Conservation (phyloP, 768 basidiomycete species). For the Cyathus striatus region DNA sequence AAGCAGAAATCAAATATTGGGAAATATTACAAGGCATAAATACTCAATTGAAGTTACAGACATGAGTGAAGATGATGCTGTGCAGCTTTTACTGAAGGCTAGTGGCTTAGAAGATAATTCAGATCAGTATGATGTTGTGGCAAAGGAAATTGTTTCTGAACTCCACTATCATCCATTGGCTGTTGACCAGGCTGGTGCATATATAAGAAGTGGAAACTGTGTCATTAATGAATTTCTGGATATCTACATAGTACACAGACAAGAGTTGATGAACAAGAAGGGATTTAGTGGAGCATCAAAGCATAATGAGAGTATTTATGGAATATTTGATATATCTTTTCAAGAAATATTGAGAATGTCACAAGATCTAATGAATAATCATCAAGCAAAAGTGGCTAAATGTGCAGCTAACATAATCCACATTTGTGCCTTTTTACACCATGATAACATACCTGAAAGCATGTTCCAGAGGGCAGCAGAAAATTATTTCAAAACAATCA, state of each 20-base stretch:
- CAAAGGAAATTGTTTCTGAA: slow-evolving; percentile 7
- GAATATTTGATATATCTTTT: slow-evolving; percentile 10
- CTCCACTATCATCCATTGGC: slow-evolving; percentile 6
- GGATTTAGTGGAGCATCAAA: slow-evolving; percentile 5
- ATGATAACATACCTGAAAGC: not conserved
- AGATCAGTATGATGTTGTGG: not conserved
- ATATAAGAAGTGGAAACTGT: slow-evolving; percentile 8
- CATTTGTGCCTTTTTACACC: slow-evolving; percentile 3
- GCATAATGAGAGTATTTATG: slow-evolving; percentile 8
- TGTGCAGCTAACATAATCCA: slow-evolving; percentile 8
- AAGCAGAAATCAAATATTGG: slow-evolving; percentile 6
- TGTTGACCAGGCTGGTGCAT: slow-evolving; percentile 14
- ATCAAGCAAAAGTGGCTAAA: slow-evolving; percentile 3
- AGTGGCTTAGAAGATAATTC: not conserved
- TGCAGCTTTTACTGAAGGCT: not conserved
- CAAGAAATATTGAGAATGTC: slow-evolving; percentile 4
- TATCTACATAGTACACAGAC: slow-evolving; percentile 6
- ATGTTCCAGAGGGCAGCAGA: not conserved
- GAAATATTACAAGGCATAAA: not conserved
- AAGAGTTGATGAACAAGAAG: slow-evolving; percentile 4
- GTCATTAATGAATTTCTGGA: slow-evolving; percentile 8
- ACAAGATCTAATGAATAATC: not conserved
- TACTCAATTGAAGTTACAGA: not conserved
- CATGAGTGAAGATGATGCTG: not conserved
- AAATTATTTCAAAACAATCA: not conserved